These are phyloP conservation scores for Athelia sp. DNA, from an alignment of 1,284 basidiomycete species.

Conservation along the genomic window DNA sequence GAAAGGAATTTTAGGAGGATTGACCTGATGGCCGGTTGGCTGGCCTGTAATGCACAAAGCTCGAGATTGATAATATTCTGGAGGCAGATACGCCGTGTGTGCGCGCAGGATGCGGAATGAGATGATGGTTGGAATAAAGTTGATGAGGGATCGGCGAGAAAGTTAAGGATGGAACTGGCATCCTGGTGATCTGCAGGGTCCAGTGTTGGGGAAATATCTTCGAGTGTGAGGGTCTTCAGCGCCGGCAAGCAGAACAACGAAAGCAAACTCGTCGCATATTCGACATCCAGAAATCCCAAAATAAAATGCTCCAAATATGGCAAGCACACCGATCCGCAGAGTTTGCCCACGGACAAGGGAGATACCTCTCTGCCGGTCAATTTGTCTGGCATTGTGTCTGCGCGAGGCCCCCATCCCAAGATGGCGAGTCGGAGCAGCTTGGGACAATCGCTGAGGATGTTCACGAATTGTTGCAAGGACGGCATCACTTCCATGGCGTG, in stretches of 20 bases:
- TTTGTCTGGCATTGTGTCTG: conserved; percentile 14
- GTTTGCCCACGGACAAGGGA: background rate
- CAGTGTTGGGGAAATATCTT: conserved; percentile 36
- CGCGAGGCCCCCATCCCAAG: conserved; percentile 43
- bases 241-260: conserved; percentile 37
- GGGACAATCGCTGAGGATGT: conserved; percentile 34
- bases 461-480: conserved; percentile 34
- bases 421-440: conserved; percentile 36
- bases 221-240: conserved; percentile 33
- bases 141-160: conserved; percentile 10
- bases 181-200: conserved; percentile 24
- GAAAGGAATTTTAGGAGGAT: background rate
- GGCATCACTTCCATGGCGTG: conserved; percentile 49
- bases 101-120: background rate
- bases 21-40: background rate
- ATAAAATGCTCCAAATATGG: conserved; percentile 30
- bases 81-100: background rate
- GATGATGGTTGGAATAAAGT: conserved; percentile 2
- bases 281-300: conserved; percentile 42
- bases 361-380: conserved; percentile 1
- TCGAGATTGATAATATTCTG: background rate
- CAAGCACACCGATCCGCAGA: conserved; percentile 22
- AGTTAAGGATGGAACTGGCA: conserved; percentile 27
- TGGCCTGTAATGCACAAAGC: background rate
- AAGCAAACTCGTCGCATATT: conserved; percentile 36